A percentile compares a stretch with the other conserved stretches of the same genome.
phyloP scores from a whole-genome alignment of 2,329 filamentous ascomycete species.

The Fusarium foetens region DNA sequence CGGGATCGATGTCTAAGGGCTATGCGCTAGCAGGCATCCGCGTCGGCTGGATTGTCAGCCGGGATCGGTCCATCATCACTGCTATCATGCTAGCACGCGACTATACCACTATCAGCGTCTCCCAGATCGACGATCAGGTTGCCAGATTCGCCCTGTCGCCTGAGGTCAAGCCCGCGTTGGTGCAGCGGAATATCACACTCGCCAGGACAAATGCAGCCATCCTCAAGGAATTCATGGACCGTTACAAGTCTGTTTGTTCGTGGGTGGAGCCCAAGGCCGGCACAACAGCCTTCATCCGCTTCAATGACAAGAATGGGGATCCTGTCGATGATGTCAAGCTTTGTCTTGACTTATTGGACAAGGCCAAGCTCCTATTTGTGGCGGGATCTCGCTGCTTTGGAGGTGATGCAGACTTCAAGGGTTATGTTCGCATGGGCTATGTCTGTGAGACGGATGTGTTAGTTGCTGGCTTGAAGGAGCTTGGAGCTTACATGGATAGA shows the following conservation, averaged over 20 bases:
- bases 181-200: conserved; percentile 67
- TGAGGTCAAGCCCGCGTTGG: conserved; percentile 52
- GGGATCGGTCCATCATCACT: conserved; percentile 69
- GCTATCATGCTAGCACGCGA: conserved; percentile 73
- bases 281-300: conserved; percentile 81
- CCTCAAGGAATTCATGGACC: conserved; percentile 73
- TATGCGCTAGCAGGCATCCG: conserved; percentile 85
- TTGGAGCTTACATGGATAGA: conserved; percentile 53
- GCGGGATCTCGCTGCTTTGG: conserved; percentile 82
- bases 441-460: conserved; percentile 76
- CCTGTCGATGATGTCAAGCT: conserved; percentile 77
- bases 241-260: conserved; percentile 69
- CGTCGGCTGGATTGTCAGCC: conserved; percentile 83
- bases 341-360: conserved; percentile 73
- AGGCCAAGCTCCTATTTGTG: conserved; percentile 77
- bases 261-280: conserved; percentile 83
- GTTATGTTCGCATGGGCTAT: conserved; percentile 82
- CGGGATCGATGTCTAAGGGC: conserved; percentile 86
- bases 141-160: conserved; percentile 77
- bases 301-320: conserved; percentile 64
- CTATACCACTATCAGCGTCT: conserved; percentile 88
- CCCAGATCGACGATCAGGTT: conserved; percentile 80
- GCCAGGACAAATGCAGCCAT: conserved; percentile 74
- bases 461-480: conserved; percentile 67
- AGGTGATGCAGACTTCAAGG: conserved; percentile 70